Conservation (phyloP, 805 yeast species). For the Monosporozyma aquatica region DNA sequence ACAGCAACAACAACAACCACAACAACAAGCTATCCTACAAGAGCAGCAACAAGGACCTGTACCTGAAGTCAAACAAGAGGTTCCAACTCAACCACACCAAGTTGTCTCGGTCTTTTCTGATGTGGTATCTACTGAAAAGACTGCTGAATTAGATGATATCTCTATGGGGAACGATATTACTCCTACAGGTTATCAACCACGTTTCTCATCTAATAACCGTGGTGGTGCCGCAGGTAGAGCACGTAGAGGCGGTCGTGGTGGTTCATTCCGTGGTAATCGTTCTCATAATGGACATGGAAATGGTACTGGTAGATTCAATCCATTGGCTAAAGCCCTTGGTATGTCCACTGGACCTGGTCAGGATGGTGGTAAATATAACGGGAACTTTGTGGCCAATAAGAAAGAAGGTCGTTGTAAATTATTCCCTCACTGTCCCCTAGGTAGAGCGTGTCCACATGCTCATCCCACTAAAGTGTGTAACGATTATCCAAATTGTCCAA, state of each 20-base stretch:
- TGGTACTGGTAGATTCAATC: slow-evolving; percentile 28
- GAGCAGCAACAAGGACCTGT: slow-evolving; percentile 13
- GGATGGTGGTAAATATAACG: slow-evolving; percentile 7
- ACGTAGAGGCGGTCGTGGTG: slow-evolving; percentile 11
- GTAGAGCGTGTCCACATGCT: slow-evolving; percentile 59
- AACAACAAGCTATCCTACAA: slow-evolving; percentile 9
- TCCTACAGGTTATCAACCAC: slow-evolving; percentile 15
- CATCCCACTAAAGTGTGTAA: slow-evolving; percentile 76
- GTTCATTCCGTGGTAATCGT: slow-evolving; percentile 13
- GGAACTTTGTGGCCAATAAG: slow-evolving; percentile 36
- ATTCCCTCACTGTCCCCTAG: slow-evolving; percentile 60
- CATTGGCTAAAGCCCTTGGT: slow-evolving; percentile 34
- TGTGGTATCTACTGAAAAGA: slow-evolving; percentile 17
- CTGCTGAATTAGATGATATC: slow-evolving; percentile 8
- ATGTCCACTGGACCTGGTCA: slow-evolving; percentile 16
- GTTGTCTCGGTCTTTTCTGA: slow-evolving; percentile 25
- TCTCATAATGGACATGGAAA: slow-evolving; percentile 17
- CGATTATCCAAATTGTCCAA: slow-evolving; percentile 69
- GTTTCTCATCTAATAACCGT: slow-evolving; percentile 7
- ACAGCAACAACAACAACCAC: slow-evolving; percentile 11
- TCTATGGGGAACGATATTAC: slow-evolving; percentile 6
- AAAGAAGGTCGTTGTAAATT: slow-evolving; percentile 58
- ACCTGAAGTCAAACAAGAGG: slow-evolving; percentile 8
- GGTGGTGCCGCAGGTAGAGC: slow-evolving; percentile 3
- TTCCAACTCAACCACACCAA: slow-evolving; percentile 11